Evolutionary conservation across 2,329 filamentous ascomycete species (phyloP), one percentile per base, ranked within the genome.

Genomic region (Sordariomycetes sp.): DNA sequence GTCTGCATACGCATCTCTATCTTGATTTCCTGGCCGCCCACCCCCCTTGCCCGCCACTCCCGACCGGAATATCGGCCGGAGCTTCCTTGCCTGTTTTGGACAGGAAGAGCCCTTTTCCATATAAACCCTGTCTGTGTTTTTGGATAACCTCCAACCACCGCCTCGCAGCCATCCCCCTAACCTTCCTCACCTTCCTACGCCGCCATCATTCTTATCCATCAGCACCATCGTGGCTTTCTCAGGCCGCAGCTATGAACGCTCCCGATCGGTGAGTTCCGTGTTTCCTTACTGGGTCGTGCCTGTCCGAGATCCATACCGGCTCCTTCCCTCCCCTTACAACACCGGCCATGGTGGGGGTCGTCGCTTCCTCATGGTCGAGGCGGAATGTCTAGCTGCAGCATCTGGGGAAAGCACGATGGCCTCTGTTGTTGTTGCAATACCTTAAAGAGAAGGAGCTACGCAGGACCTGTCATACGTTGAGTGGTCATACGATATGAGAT

Each of bases 251-350:
- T 32, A 81, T 82, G 79, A 82, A 82, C 71, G 79, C 79, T 14
- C 79, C 79, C 20, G 79, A 82, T 66, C 73, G 79, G 79, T 81
- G 63, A 69, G 78, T 58, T 24, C 18, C 14, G 6, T 2, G 6
- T n/a, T 16, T 46, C n/a, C 40, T 46, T n/a, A 8, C 28, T 46
- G 40, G n/a, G n/a, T n/a, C 3, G 6, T n/a, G 6, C 7, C 40
- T 46, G 16, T 46, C 16, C 18, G 40, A 24, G 20, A 50, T 50
- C 3, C 20, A 24, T 24, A n/a, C 18, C 28, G 8, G 37, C 37
- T 43, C 37, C 7, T 43, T 6, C 12, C 18, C 37, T 43, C 14
- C 37, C 18, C 18, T 43, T 43, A 43, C 8, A 32, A 32, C 28
- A 32, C 8, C 28, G 8, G 28, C 8, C 4, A 32, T 8, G 28